Evolutionary conservation across 768 basidiomycete species (phyloP).

Genomic region (Leucocoprinus sp.): DNA sequence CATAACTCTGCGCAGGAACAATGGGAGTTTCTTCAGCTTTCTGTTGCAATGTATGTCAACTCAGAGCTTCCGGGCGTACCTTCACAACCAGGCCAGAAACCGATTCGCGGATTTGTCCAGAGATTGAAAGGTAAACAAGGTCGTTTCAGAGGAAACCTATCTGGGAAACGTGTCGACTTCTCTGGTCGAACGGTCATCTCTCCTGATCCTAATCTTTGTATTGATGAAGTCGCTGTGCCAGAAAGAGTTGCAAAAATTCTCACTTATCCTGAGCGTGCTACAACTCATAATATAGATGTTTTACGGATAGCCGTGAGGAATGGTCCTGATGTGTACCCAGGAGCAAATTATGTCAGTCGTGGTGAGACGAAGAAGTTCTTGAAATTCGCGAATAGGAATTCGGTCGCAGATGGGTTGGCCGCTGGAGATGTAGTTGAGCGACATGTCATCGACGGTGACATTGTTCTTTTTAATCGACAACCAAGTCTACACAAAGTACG

Average conservation of each 20-base stretch:
- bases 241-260: constrained; percentile 91
- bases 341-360: constrained; percentile 87
- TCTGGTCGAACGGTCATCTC: constrained; percentile 98
- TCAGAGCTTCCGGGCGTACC: constrained; percentile 93
- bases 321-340: constrained; percentile 86
- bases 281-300: constrained; percentile 75
- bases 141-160: constrained; percentile 95
- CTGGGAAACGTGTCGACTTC: constrained; percentile 98
- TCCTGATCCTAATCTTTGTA: constrained; percentile 96
- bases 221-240: constrained; percentile 97
- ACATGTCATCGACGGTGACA: constrained; percentile 91
- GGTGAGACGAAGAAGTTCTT: constrained; percentile 86
- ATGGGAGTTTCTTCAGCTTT: constrained; percentile 96
- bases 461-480: constrained; percentile 97
- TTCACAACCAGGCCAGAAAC: constrained; percentile 81
- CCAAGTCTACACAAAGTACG: constrained; percentile 91
- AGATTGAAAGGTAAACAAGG: constrained; percentile 98
- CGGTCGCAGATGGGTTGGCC: constrained; percentile 73
- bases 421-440: constrained; percentile 93
- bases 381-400: constrained; percentile 74
- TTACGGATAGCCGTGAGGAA: constrained; percentile 76
- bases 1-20: constrained; percentile 54
- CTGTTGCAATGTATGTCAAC: constrained; percentile 97
- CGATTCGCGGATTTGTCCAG: constrained; percentile 96
- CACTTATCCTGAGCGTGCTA: constrained; percentile 95